A percentile compares a stretch with the other conserved stretches of the same genome.
Conservation (phyloP, 2,329 filamentous ascomycete species). For the Emmonsiellopsis sp. region DNA sequence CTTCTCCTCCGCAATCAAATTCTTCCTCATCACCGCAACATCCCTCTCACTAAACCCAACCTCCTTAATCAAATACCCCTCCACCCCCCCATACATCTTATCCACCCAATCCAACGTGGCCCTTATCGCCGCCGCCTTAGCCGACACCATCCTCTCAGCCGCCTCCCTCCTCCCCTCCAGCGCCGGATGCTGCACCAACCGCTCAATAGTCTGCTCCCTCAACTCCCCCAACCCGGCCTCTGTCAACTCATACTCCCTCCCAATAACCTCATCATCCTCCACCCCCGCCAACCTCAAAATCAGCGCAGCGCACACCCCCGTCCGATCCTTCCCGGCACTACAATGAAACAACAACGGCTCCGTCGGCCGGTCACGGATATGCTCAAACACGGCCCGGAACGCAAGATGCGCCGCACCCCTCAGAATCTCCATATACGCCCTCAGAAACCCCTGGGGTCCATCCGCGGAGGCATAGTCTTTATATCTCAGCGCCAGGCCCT, state of each 20-base stretch:
- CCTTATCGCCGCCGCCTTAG: slow-evolving; percentile 44
- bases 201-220: slow-evolving; percentile 43
- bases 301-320: slow-evolving; percentile 60
- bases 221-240: slow-evolving; percentile 32
- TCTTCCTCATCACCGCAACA: slow-evolving; percentile 41
- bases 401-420: slow-evolving; percentile 52
- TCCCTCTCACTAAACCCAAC: slow-evolving; percentile 51
- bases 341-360: slow-evolving; percentile 59
- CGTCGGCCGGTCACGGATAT: slow-evolving; percentile 41
- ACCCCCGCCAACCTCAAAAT: slow-evolving; percentile 57
- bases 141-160: slow-evolving; percentile 36
- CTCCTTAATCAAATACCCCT: slow-evolving; percentile 52
- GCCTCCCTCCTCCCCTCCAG: slow-evolving; percentile 39
- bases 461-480: slow-evolving; percentile 49
- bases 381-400: slow-evolving; percentile 51
- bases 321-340: slow-evolving; percentile 69
- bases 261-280: slow-evolving; percentile 48
- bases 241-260: slow-evolving; percentile 16
- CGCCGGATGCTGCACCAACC: slow-evolving; percentile 40
- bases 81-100: slow-evolving; percentile 52
- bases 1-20: slow-evolving; percentile 35
- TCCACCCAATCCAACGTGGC: slow-evolving; percentile 47
- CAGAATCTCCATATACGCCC: slow-evolving; percentile 59
- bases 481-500: slow-evolving; percentile 53
- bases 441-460: slow-evolving; percentile 55